Evolutionary conservation across 2,329 filamentous ascomycete genomes (phyloP).

Genomic region (Colletotrichum navitas): DNA sequence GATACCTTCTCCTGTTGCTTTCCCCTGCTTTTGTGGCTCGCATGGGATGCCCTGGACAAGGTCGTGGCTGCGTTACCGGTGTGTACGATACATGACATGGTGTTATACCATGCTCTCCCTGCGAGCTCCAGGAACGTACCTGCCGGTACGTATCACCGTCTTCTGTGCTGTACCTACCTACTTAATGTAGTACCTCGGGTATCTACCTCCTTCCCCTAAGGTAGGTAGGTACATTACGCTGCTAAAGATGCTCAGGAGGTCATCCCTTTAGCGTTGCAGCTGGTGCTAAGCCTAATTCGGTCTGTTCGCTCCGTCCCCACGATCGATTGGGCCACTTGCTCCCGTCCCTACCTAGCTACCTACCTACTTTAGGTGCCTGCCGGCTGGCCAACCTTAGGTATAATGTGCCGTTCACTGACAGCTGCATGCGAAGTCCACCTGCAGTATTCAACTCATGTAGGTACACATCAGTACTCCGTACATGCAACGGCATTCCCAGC

Average conservation of each 20-base stretch:
- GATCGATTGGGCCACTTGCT: conserved; percentile 33
- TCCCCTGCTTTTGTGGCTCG: conserved; percentile 30
- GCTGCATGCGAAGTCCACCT: neutral
- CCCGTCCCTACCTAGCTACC: neutral
- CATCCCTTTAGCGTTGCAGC: conserved; percentile 13
- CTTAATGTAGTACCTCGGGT: neutral
- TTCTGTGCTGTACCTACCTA: neutral
- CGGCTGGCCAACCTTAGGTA: no score
- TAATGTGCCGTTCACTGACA: no score
- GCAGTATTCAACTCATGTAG: neutral
- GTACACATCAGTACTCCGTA: neutral
- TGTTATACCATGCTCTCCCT: conserved; percentile 30
- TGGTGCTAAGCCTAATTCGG: conserved; percentile 29
- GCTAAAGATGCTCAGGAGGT: conserved; percentile 13
- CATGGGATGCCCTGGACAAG: conserved; percentile 32
- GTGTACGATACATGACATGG: neutral
- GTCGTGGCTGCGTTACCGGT: conserved; percentile 11
- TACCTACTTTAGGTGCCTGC: neutral
- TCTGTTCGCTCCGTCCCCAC: conserved; percentile 31
- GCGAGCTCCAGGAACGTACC: neutral
- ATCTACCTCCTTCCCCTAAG: neutral
- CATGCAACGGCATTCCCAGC: neutral
- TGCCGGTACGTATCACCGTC: neutral
- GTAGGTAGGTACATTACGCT: neutral
- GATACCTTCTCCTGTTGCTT: conserved; percentile 3